These are phyloP conservation scores for Lumnitzera racemosa DNA, from an alignment of 345 rosid species.

Conservation along the genomic window DNA sequence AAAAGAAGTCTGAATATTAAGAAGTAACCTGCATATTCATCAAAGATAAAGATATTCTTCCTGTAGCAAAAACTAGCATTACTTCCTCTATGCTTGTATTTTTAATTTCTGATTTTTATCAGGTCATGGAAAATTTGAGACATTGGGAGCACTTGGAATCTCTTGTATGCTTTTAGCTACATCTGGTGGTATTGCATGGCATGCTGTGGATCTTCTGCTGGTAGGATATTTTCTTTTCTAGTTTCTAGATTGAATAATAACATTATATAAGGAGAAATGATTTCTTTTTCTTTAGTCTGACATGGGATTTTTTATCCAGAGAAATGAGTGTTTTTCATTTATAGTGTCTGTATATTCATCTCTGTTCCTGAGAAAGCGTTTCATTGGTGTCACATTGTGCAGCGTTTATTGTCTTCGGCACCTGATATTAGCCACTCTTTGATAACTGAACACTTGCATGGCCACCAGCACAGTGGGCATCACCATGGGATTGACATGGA, in stretches of 20 bases:
- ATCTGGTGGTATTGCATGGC: conserved; percentile 87
- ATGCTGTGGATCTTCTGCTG: conserved; percentile 57
- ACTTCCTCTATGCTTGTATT: too few species aligned
- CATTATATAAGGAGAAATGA: not conserved
- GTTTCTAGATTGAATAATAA: conserved; percentile 1
- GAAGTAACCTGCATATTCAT: too few species aligned
- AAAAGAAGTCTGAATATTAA: too few species aligned
- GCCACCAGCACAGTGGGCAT: conserved; percentile 40
- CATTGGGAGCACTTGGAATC: conserved; percentile 88
- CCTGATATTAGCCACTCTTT: conserved; percentile 39
- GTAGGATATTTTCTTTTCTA: conserved; percentile 28
- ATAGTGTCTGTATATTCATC: too few species aligned
- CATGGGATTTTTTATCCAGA: conserved; percentile 3
- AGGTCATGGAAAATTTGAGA: conserved; percentile 95
- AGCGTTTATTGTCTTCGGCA: conserved; percentile 46
- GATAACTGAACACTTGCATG: conserved; percentile 24
- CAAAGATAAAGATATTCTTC: too few species aligned
- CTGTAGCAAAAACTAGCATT: too few species aligned
- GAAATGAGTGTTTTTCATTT: too few species aligned
- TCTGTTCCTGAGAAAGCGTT: too few species aligned
- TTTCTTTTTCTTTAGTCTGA: not conserved
- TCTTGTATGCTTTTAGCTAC: conserved; percentile 91
- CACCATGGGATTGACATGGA: conserved; percentile 78
- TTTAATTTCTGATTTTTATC: conserved; percentile 5
- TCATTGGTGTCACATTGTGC: conserved; percentile 7